phyloP scores from a whole-genome alignment of 192 early-diverging fungal genomes.

The Tieghemiomyces parasiticus region DNA sequence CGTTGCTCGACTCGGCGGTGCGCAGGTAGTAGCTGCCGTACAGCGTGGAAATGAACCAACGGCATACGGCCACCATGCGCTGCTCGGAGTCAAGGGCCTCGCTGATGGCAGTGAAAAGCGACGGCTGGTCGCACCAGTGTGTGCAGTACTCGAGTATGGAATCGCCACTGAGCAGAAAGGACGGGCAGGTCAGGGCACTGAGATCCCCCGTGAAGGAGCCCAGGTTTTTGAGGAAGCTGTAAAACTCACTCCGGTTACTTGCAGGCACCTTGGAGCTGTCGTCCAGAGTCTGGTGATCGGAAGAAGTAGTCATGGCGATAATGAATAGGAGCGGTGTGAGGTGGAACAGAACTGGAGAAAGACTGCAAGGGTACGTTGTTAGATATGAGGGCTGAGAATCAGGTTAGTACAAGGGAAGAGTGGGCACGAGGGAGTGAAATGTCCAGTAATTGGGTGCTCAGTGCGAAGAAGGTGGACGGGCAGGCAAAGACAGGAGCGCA shows the following conservation, averaged over 20 bases:
- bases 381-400: no score
- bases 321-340: background rate
- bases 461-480: no score
- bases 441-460: no score
- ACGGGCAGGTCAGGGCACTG: conserved; percentile 62
- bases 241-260: conserved; percentile 44
- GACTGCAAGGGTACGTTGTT: no score
- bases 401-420: no score
- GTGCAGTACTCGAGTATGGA: conserved; percentile 62
- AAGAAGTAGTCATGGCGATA: background rate
- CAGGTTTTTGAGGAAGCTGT: conserved; percentile 48
- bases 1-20: conserved; percentile 50
- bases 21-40: conserved; percentile 63
- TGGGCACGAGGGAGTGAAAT: no score
- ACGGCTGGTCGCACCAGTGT: conserved; percentile 46
- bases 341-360: no score
- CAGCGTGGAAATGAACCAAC: conserved; percentile 68
- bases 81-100: conserved; percentile 39
- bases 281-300: background rate
- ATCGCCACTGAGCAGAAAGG: conserved; percentile 57
- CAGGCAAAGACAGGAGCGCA: no score
- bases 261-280: conserved; percentile 35
- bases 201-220: conserved; percentile 70
- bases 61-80: conserved; percentile 47
- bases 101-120: conserved; percentile 46